Evolutionary conservation across 768 basidiomycete species (phyloP).

Genomic region (Suillus hirtellus): DNA sequence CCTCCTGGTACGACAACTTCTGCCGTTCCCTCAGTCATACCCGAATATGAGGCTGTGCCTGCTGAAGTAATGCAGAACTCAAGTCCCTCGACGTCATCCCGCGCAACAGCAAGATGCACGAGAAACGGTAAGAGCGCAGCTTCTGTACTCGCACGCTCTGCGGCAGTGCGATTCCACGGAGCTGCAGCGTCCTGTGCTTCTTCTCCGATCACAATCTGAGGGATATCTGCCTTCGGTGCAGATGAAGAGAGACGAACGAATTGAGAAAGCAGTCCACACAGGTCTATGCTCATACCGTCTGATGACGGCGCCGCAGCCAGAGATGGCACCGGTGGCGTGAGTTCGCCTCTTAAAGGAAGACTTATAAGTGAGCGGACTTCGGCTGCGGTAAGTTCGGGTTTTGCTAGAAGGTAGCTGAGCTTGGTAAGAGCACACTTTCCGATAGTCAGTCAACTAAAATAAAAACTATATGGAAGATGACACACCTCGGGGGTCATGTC

Average conservation of each 20-base stretch:
- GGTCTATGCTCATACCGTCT: slow-evolving; percentile 54
- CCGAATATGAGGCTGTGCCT: slow-evolving; percentile 18
- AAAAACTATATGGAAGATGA: background rate
- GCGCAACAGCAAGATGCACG: slow-evolving; percentile 75
- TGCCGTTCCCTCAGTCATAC: slow-evolving; percentile 25
- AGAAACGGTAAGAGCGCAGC: slow-evolving; percentile 73
- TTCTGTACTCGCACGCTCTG: slow-evolving; percentile 71
- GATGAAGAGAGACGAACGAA: slow-evolving; percentile 62
- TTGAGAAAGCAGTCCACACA: slow-evolving; percentile 66
- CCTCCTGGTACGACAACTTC: slow-evolving; percentile 53
- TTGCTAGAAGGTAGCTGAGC: slow-evolving; percentile 86
- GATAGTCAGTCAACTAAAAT: slow-evolving; percentile 8
- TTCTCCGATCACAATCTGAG: slow-evolving; percentile 41
- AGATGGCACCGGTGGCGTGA: slow-evolving; percentile 56
- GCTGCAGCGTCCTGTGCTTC: slow-evolving; percentile 48
- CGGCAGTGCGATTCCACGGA: slow-evolving; percentile 77
- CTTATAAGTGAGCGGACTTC: slow-evolving; percentile 77
- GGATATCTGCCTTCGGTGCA: slow-evolving; percentile 32
- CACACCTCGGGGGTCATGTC: slow-evolving; percentile 96
- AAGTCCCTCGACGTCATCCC: slow-evolving; percentile 64
- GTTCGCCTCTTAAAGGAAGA: slow-evolving; percentile 84
- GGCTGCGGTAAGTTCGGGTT: slow-evolving; percentile 65
- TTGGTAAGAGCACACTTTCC: slow-evolving; percentile 85
- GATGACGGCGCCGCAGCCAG: slow-evolving; percentile 42
- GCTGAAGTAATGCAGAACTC: slow-evolving; percentile 50